Base-by-base conservation (phyloP, 352 stramenopile species). In the Pythium myriotylum region DNA sequence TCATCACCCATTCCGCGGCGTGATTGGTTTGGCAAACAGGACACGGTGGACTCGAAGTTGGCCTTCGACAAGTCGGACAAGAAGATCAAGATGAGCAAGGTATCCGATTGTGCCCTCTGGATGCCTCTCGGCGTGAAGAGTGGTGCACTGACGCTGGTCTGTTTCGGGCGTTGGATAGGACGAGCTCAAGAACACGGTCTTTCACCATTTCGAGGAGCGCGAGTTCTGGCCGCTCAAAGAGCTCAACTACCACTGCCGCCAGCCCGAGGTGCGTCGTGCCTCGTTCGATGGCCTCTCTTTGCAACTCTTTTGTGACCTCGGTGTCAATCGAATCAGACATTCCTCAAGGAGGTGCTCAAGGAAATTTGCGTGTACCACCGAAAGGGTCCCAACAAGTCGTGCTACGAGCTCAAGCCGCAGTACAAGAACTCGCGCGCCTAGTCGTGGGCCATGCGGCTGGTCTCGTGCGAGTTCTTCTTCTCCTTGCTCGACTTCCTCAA, bases 11-110 rank as follows among this genome's bases (percentile, higher is more conserved):
- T 45, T 37, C 32, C 29, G 49, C 4, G n/a, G 52, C 50, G 23
- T 26, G 40, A 45, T 41, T 60, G 27, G 26, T 26, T 41, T 23
- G 26, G 29, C 29, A 48, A 14, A 27, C 50, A 67, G 59, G 59
- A 67, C 50, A 67, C 59, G 32, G 27, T 61, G 41, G 64, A 72
- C 35, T 60, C 64, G 9, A 72, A 72, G 57, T 39, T 72, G 76
- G 76, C 86, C 32, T 59, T 75, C 29, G 84, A 90, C 56, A 87
- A 78, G 61, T 76, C 65, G 43, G 83, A 89, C 73, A 95, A 92
- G 73, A 95, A 94, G 81, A 77, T 94, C 68, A 94, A 95, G 81
- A 94, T 95, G 83, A 92, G 84, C 81, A 91, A 91, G 70, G 85
- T 91, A 27, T 19, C 5, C 5, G 29, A 35, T 35, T 35, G 29